phyloP scores from a whole-genome alignment of 225 moss, liverwort and hornwort genomes.

The Polytrichum formosum region DNA sequence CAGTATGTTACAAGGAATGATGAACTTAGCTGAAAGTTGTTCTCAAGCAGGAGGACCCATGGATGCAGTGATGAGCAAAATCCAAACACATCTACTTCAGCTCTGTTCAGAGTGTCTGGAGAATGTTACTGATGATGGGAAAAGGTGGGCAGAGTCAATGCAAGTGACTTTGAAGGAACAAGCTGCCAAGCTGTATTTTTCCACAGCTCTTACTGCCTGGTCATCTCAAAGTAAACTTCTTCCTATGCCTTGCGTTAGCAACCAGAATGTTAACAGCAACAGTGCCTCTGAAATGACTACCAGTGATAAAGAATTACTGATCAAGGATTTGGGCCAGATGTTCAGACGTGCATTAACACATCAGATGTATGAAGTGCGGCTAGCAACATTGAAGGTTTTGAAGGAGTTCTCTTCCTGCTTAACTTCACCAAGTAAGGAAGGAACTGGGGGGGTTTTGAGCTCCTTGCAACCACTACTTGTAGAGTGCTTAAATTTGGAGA shows the following conservation, averaged over 20 bases:
- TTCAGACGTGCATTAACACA: constrained; percentile 61
- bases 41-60: constrained; percentile 17
- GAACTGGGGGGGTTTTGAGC: constrained; percentile 30
- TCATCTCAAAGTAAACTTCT: constrained; percentile 23
- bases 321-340: constrained; percentile 34
- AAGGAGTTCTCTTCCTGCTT: constrained; percentile 50
- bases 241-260: constrained; percentile 3
- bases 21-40: constrained; percentile 52
- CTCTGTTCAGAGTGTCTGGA: constrained; percentile 69
- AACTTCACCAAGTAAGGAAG: constrained; percentile 19
- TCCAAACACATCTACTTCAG: constrained; percentile 50
- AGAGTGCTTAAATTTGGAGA: constrained; percentile 56
- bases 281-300: not conserved
- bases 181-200: constrained; percentile 71
- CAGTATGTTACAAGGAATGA: constrained; percentile 70
- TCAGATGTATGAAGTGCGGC: constrained; percentile 83
- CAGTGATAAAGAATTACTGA: constrained; percentile 4
- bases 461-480: constrained; percentile 69
- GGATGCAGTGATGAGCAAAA: constrained; percentile 33
- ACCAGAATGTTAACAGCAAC: not conserved
- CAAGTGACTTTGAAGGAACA: constrained; percentile 69
- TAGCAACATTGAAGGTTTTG: constrained; percentile 75
- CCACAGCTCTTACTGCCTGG: constrained; percentile 44
- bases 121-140: constrained; percentile 23
- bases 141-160: constrained; percentile 51